Conservation (phyloP, 805 yeast genomes). For the Lachancea lanzarotensis region DNA sequence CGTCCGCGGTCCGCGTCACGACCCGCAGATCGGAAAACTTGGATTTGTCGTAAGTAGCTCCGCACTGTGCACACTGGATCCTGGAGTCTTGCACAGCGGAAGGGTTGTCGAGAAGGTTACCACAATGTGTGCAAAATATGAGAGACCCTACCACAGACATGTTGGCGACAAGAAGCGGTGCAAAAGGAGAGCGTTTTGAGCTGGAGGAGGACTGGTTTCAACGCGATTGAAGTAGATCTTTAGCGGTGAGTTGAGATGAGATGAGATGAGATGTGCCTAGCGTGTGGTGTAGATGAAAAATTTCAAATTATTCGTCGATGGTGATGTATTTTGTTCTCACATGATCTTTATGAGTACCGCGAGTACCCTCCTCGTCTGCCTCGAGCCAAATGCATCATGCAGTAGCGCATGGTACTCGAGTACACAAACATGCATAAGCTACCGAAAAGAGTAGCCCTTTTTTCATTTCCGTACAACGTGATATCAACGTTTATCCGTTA, state of each 20-base stretch:
- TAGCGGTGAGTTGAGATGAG: constrained; percentile 2
- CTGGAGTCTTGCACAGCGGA: constrained; percentile 38
- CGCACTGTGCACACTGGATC: constrained; percentile 53
- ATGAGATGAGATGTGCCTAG: constrained; percentile 2
- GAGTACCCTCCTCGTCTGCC: too few species aligned
- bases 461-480: too few species aligned
- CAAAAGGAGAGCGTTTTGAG: too few species aligned
- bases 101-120: constrained; percentile 71
- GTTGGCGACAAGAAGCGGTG: background rate
- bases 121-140: constrained; percentile 90
- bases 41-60: constrained; percentile 30
- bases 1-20: constrained; percentile 79
- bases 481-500: too few species aligned
- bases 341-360: too few species aligned
- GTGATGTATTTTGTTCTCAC: too few species aligned
- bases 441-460: too few species aligned
- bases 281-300: too few species aligned
- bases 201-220: too few species aligned
- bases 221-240: background rate
- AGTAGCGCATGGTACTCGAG: too few species aligned
- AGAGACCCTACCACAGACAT: constrained; percentile 96
- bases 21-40: constrained; percentile 75
- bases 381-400: too few species aligned
- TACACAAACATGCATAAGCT: too few species aligned
- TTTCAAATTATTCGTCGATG: background rate